These are phyloP conservation scores for Colletotrichum brevisporum DNA, from an alignment of 2,329 filamentous ascomycete species.

Conservation along the genomic window DNA sequence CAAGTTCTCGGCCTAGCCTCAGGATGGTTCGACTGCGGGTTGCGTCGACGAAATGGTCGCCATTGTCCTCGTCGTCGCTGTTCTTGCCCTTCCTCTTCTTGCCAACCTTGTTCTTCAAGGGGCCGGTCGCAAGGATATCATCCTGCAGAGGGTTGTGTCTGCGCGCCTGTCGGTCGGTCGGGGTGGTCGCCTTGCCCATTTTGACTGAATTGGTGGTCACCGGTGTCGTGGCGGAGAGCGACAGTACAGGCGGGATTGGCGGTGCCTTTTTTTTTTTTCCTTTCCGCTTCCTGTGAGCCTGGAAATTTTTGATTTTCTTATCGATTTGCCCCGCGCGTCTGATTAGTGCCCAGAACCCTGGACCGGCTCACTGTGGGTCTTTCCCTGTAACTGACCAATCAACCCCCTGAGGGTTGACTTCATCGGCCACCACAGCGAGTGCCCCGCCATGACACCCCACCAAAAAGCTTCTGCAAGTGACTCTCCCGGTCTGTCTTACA, in stretches of 20 bases:
- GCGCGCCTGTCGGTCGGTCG: constrained; percentile 70
- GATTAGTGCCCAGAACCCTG: constrained; percentile 41
- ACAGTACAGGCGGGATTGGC: constrained; percentile 28
- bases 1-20: constrained; percentile 88
- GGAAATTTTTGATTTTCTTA: constrained; percentile 49
- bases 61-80: constrained; percentile 71
- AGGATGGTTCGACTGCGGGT: constrained; percentile 91
- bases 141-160: constrained; percentile 94
- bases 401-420: constrained; percentile 28
- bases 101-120: constrained; percentile 80
- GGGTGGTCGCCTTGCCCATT: constrained; percentile 86
- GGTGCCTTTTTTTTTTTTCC: constrained; percentile 27
- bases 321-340: constrained; percentile 47
- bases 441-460: constrained; percentile 41
- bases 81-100: constrained; percentile 79
- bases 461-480: constrained; percentile 42
- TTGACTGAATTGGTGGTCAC: constrained; percentile 43
- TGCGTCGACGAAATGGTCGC: constrained; percentile 84
- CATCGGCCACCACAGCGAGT: constrained; percentile 36
- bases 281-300: constrained; percentile 25
- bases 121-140: constrained; percentile 80
- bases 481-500: constrained; percentile 38
- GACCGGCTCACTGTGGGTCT: constrained; percentile 22
- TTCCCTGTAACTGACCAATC: constrained; percentile 24
- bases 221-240: constrained; percentile 28